phyloP scores from a whole-genome alignment of 345 rosid genomes.

The Trapa incisa region DNA sequence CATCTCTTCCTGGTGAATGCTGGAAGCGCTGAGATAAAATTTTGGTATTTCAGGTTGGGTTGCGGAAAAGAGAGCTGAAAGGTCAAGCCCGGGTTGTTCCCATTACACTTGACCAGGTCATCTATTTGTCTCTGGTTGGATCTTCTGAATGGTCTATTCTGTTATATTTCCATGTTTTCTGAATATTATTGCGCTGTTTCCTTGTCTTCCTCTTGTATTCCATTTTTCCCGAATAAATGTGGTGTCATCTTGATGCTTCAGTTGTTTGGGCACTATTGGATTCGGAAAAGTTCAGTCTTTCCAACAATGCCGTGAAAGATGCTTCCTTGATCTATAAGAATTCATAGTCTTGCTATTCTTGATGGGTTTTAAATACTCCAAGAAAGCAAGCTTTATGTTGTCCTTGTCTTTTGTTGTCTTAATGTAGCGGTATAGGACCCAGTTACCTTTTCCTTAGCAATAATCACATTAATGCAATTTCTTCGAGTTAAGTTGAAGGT shows the following conservation, averaged over 20 bases:
- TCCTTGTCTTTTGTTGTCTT: not conserved
- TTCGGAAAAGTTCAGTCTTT: not conserved
- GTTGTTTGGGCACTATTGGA: not conserved
- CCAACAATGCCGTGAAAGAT: not conserved
- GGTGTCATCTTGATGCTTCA: not conserved
- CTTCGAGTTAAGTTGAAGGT: not conserved
- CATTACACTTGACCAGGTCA: conserved; percentile 81
- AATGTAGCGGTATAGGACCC: not conserved
- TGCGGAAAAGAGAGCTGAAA: conserved; percentile 62
- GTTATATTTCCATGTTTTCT: not conserved
- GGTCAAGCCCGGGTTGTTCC: conserved; percentile 74
- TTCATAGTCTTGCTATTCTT: not conserved
- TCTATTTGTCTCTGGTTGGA: not conserved
- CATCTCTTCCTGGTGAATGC: not conserved
- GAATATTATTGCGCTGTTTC: not conserved
- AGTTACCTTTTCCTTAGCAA: not conserved
- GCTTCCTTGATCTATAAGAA: not conserved
- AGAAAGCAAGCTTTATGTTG: not conserved
- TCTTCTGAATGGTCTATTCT: not conserved
- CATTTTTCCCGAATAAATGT: too few relatives aligned
- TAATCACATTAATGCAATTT: not conserved
- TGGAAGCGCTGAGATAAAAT: not conserved
- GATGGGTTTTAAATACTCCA: not conserved
- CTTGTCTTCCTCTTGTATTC: too few relatives aligned
- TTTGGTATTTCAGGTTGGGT: conserved; percentile 40